These are phyloP conservation scores for Lactarius deliciosus DNA, from an alignment of 768 basidiomycete genomes.

Conservation along the genomic window DNA sequence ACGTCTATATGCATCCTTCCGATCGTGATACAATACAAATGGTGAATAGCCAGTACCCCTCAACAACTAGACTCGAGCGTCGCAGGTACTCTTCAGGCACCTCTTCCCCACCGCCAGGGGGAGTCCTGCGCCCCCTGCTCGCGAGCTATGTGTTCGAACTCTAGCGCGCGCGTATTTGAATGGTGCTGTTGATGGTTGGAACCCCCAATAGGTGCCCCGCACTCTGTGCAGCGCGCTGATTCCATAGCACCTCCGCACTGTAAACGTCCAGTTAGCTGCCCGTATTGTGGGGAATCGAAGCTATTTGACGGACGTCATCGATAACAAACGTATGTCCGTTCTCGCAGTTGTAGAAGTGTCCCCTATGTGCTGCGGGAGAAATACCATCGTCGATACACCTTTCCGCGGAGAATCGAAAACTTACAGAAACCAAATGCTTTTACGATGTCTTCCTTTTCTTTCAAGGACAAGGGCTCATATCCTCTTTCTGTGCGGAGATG, in stretches of 20 bases:
- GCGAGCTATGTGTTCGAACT: slow-evolving; percentile 48
- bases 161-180: slow-evolving; percentile 46
- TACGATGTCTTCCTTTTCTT: slow-evolving; percentile 34
- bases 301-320: slow-evolving; percentile 42
- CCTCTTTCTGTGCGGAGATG: slow-evolving; percentile 27
- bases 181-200: slow-evolving; percentile 40
- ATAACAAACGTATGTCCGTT: slow-evolving; percentile 68
- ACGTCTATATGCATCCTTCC: background rate
- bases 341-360: slow-evolving; percentile 39
- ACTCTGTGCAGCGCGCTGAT: slow-evolving; percentile 54
- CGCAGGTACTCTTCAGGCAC: slow-evolving; percentile 18
- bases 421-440: slow-evolving; percentile 34
- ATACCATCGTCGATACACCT: background rate
- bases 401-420: background rate
- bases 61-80: too few relatives aligned
- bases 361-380: slow-evolving; percentile 31
- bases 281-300: background rate
- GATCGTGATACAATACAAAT: background rate
- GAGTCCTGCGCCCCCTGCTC: slow-evolving; percentile 33
- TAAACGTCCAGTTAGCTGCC: background rate
- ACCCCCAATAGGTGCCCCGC: slow-evolving; percentile 55
- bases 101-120: slow-evolving; percentile 37
- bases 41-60: too few relatives aligned
- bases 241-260: slow-evolving; percentile 62
- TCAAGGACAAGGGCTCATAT: slow-evolving; percentile 32